phyloP scores from a whole-genome alignment of 495 filamentous ascomycete species.

The Penicillium pulvis region DNA sequence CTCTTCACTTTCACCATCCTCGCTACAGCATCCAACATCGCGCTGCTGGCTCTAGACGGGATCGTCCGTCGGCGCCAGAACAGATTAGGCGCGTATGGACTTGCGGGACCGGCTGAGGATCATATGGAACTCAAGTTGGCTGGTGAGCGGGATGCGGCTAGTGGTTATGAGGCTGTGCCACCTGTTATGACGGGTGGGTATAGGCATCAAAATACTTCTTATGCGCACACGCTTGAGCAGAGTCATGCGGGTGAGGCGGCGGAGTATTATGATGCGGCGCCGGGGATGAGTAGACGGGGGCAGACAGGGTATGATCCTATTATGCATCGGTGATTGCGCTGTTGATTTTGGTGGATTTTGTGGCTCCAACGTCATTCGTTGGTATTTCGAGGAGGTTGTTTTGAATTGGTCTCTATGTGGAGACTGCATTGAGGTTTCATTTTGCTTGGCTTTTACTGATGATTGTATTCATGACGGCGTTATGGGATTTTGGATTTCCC shows the following conservation, averaged over 20 bases:
- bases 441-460: slow-evolving; percentile 1
- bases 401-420: not conserved
- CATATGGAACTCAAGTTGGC: slow-evolving; percentile 37
- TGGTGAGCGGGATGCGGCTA: slow-evolving; percentile 23
- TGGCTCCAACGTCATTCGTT: slow-evolving; percentile 1
- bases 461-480: slow-evolving; percentile 7
- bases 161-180: slow-evolving; percentile 14
- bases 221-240: slow-evolving; percentile 16
- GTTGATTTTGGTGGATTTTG: slow-evolving; percentile 4
- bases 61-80: slow-evolving; percentile 46
- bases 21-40: slow-evolving; percentile 48
- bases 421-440: not conserved
- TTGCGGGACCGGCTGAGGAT: slow-evolving; percentile 35
- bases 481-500: not conserved
- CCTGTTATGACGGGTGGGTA: slow-evolving; percentile 9
- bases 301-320: slow-evolving; percentile 41
- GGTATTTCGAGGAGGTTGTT: slow-evolving; percentile 41
- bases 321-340: slow-evolving; percentile 31
- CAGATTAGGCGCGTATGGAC: slow-evolving; percentile 50
- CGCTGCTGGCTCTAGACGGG: slow-evolving; percentile 54
- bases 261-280: slow-evolving; percentile 33
- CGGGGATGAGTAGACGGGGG: slow-evolving; percentile 13
- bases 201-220: slow-evolving; percentile 13
- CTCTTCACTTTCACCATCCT: slow-evolving; percentile 63
- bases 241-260: slow-evolving; percentile 31